Percentiles rank a stretch among this genome's conserved stretches.
Evolutionary conservation across 2,329 filamentous ascomycete genomes (phyloP).

Genomic region (Botrytis pseudocinerea): DNA sequence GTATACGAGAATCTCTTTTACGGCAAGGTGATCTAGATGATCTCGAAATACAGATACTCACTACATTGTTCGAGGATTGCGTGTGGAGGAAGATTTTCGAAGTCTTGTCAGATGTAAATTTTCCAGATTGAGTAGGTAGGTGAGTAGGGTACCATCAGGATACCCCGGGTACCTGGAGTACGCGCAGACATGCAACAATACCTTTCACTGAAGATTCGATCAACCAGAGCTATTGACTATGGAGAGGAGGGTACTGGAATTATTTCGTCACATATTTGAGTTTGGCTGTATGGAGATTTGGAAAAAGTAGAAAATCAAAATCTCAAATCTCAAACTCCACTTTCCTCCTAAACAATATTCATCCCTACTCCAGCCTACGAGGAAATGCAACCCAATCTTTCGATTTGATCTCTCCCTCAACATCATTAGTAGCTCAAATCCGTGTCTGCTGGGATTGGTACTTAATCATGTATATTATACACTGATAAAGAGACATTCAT

Average conservation of each 20-base stretch:
- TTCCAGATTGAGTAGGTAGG: neutral
- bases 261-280: no score
- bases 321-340: no score
- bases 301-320: no score
- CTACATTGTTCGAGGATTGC: neutral
- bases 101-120: neutral
- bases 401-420: no score
- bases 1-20: neutral
- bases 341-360: no score
- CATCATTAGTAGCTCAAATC: no score
- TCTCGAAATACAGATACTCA: neutral
- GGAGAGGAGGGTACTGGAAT: neutral
- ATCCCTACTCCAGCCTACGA: no score
- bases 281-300: no score
- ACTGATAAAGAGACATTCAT: no score
- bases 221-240: neutral
- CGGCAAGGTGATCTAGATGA: neutral
- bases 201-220: neutral
- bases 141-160: neutral
- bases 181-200: neutral
- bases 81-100: neutral
- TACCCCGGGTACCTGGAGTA: neutral
- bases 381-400: no score
- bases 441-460: no score
- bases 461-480: no score